Conservation (phyloP, 2,329 filamentous ascomycete genomes). For the Fusarium sp. region DNA sequence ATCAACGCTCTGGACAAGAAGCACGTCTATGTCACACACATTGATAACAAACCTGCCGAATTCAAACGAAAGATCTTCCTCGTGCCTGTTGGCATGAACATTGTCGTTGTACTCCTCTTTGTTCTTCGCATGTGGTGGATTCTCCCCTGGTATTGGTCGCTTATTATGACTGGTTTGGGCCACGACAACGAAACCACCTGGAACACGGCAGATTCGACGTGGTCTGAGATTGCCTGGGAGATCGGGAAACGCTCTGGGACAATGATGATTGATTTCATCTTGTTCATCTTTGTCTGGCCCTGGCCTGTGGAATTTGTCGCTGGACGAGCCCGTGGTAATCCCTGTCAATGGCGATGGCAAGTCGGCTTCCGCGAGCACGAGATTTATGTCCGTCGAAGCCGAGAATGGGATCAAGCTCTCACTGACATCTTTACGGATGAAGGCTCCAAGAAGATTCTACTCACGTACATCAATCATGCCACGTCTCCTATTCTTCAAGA, state of each 20-base stretch:
- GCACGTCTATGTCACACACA: constrained; percentile 85
- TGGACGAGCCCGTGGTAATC: constrained; percentile 66
- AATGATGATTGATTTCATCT: constrained; percentile 78
- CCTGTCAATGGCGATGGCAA: constrained; percentile 75
- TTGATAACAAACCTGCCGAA: constrained; percentile 74
- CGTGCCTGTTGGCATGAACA: constrained; percentile 81
- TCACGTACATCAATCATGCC: constrained; percentile 71
- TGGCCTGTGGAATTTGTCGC: constrained; percentile 80
- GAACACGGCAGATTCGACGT: constrained; percentile 64
- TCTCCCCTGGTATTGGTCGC: constrained; percentile 75
- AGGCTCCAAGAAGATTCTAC: constrained; percentile 66
- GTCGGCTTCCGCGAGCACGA: constrained; percentile 83
- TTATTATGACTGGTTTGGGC: constrained; percentile 72
- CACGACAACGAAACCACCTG: constrained; percentile 73
- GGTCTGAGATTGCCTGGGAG: constrained; percentile 64
- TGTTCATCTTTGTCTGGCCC: constrained; percentile 73
- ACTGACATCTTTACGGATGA: constrained; percentile 62
- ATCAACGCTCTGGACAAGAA: constrained; percentile 70
- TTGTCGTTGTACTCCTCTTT: constrained; percentile 71
- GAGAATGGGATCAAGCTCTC: constrained; percentile 73
- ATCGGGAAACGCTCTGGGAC: constrained; percentile 68
- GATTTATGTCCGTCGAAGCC: constrained; percentile 81
- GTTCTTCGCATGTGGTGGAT: constrained; percentile 74
- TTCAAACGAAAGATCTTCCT: constrained; percentile 87
- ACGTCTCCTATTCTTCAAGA: constrained; percentile 72